Evolutionary conservation across 345 rosid species (phyloP).

Genomic region (Syzygium oleosum): DNA sequence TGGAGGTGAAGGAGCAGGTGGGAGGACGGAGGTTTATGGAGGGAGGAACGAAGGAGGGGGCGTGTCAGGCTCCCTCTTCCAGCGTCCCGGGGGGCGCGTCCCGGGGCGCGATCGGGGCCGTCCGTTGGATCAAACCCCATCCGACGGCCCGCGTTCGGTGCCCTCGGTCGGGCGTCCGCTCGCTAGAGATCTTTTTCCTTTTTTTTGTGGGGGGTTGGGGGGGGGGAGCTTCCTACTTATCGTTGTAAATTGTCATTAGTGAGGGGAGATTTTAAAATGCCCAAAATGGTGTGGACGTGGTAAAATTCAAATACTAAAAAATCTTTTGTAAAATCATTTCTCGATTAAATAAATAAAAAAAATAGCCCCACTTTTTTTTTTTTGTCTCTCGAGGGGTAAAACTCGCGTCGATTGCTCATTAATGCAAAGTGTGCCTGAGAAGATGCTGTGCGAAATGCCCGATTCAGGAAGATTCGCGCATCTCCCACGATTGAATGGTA

Average conservation of each 20-base stretch:
- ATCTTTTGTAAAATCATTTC: neutral
- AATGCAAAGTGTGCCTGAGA: rapidly evolving
- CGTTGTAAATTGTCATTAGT: neutral
- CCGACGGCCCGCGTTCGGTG: neutral
- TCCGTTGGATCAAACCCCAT: neutral
- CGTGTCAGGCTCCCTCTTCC: neutral
- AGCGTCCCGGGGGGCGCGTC: neutral
- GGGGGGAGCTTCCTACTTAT: neutral
- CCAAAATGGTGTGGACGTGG: rapidly evolving
- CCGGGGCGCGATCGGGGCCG: neutral
- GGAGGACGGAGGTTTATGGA: neutral
- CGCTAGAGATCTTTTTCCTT: neutral
- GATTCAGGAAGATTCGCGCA: neutral
- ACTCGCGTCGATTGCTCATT: rapidly evolving
- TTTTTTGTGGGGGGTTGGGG: neutral
- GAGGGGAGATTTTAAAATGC: neutral
- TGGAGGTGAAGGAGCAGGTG: neutral
- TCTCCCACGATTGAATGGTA: neutral
- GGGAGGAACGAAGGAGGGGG: neutral
- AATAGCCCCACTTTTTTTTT: too few relatives aligned
- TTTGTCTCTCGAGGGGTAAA: neutral
- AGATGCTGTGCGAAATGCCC: too few relatives aligned
- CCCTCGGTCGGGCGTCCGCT: neutral
- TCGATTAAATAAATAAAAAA: too few relatives aligned
- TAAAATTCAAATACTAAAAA: neutral